Percentiles rank a stretch among this genome's conserved stretches.
These are phyloP conservation scores for Obba rivulosa DNA, from an alignment of 768 basidiomycete species.

Conservation along the genomic window DNA sequence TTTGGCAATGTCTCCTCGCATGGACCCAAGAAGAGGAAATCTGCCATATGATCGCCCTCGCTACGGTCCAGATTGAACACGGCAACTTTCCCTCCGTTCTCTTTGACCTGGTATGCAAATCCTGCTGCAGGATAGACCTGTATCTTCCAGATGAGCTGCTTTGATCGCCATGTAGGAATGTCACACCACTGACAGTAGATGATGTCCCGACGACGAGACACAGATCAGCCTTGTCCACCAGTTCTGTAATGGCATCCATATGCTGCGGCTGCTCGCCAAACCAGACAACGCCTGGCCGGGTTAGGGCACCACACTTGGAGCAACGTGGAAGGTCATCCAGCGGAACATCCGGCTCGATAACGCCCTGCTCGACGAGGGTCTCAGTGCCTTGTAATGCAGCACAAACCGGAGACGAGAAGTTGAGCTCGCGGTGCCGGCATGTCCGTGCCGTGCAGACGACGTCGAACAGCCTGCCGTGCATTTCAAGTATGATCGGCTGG, in stretches of 20 bases:
- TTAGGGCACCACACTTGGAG: constrained; percentile 24
- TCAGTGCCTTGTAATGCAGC: constrained; percentile 14
- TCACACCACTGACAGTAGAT: constrained; percentile 25
- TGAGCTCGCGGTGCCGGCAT: constrained; percentile 37
- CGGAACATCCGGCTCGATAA: constrained; percentile 26
- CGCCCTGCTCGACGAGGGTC: constrained; percentile 19
- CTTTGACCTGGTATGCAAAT: constrained; percentile 20
- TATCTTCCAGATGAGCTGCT: background rate
- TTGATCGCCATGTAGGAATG: background rate
- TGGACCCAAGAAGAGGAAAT: background rate
- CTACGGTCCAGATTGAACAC: constrained; percentile 25
- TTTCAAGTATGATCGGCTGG: constrained; percentile 34
- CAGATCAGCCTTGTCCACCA: constrained; percentile 27
- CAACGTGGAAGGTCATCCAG: constrained; percentile 26
- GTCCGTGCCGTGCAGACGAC: constrained; percentile 38
- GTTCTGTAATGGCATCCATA: constrained; percentile 22
- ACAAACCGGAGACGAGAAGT: constrained; percentile 21
- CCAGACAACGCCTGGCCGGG: constrained; percentile 38
- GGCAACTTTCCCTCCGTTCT: constrained; percentile 30
- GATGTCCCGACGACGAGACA: constrained; percentile 37
- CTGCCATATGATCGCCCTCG: background rate
- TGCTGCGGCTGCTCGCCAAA: constrained; percentile 31
- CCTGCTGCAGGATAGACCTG: constrained; percentile 32
- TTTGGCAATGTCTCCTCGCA: background rate
- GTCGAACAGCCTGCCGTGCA: constrained; percentile 59